These are phyloP conservation scores for Aciculosporium take DNA, from an alignment of 2,329 filamentous ascomycete species.

Conservation along the genomic window DNA sequence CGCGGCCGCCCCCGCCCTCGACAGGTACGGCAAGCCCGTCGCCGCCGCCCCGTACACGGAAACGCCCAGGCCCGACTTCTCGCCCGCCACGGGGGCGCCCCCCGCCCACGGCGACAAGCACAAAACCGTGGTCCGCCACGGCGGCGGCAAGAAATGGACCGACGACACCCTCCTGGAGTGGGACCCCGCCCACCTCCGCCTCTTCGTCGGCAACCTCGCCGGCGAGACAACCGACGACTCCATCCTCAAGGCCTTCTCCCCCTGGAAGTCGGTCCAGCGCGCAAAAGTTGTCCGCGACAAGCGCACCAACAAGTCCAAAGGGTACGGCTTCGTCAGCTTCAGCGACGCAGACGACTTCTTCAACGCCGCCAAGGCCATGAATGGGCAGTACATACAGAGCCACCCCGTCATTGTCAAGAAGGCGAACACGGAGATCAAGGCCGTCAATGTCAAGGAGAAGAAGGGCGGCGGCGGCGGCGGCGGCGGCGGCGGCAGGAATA, in stretches of 20 bases:
- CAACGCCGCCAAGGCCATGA: slow-evolving; percentile 92
- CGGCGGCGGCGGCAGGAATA: slow-evolving; percentile 23
- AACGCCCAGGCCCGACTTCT: slow-evolving; percentile 16
- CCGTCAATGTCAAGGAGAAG: slow-evolving; percentile 52
- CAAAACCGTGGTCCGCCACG: slow-evolving; percentile 77
- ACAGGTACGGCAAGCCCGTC: slow-evolving; percentile 19
- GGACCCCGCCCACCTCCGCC: slow-evolving; percentile 85
- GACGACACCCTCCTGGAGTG: slow-evolving; percentile 83
- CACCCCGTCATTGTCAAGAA: slow-evolving; percentile 81
- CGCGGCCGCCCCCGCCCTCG: slow-evolving; percentile 15
- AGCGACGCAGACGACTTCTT: slow-evolving; percentile 93
- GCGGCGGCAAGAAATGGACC: slow-evolving; percentile 85
- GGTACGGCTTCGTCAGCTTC: slow-evolving; percentile 94
- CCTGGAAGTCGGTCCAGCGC: slow-evolving; percentile 80
- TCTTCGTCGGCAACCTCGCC: slow-evolving; percentile 93
- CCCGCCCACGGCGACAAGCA: slow-evolving; percentile 46
- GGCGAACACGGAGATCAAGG: slow-evolving; percentile 82
- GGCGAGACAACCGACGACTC: slow-evolving; percentile 96
- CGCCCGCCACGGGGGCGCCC: slow-evolving; percentile 28
- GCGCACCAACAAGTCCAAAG: slow-evolving; percentile 88
- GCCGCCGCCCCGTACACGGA: too few species aligned
- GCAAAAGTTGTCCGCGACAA: slow-evolving; percentile 91
- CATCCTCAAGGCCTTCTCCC: slow-evolving; percentile 80
- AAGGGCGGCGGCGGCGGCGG: too few species aligned
- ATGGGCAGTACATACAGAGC: slow-evolving; percentile 97